These are phyloP conservation scores for Termitomyces titanicus DNA, from an alignment of 768 basidiomycete species.

Conservation along the genomic window DNA sequence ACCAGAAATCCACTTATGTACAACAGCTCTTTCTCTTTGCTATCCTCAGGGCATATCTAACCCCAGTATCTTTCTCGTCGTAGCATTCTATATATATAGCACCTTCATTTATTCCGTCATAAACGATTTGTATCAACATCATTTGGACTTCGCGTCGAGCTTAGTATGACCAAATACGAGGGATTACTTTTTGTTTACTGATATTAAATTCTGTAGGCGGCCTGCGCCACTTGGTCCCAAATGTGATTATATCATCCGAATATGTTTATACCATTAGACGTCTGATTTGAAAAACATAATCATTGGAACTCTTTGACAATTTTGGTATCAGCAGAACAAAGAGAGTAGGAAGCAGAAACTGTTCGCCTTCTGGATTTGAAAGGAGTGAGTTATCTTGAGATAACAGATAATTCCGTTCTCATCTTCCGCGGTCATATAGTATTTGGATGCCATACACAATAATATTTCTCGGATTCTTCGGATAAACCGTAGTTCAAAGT, in stretches of 20 bases:
- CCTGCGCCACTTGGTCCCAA: background rate
- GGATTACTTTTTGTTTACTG: background rate
- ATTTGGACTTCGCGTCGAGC: background rate
- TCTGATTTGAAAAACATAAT: too few species aligned
- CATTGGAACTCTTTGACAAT: too few species aligned
- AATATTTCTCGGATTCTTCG: too few species aligned
- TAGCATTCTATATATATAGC: background rate
- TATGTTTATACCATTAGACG: too few species aligned
- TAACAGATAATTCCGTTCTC: too few species aligned
- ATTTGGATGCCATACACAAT: too few species aligned
- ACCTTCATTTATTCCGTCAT: background rate
- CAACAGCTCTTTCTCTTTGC: slow-evolving; percentile 1
- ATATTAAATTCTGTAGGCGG: background rate
- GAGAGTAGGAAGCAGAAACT: too few species aligned
- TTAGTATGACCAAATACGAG: background rate
- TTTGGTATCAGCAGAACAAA: too few species aligned
- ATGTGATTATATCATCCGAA: background rate
- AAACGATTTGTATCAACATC: background rate
- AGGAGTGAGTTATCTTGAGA: too few species aligned
- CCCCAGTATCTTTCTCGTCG: background rate
- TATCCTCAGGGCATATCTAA: background rate
- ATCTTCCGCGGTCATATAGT: too few species aligned
- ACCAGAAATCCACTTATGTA: slow-evolving; percentile 4
- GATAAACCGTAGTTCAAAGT: too few species aligned
- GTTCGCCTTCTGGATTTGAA: too few species aligned